phyloP scores from a whole-genome alignment of 805 yeast genomes.

The Ascoidea asiatica region DNA sequence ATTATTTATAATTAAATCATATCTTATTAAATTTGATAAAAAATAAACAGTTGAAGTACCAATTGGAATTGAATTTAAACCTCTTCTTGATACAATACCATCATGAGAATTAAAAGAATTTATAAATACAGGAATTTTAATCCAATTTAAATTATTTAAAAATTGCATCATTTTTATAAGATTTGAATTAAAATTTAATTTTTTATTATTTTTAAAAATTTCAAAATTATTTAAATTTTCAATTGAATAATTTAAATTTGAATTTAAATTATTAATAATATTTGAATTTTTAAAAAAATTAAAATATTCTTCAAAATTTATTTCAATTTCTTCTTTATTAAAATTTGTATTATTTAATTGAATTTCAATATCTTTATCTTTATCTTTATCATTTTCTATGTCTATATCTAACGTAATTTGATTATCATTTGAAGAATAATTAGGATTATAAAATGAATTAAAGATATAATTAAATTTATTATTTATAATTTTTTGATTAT shows the following conservation, averaged over 20 bases:
- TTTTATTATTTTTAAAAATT: slow-evolving; percentile 10
- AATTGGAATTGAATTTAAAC: slow-evolving; percentile 33
- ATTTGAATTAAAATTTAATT: slow-evolving; percentile 22
- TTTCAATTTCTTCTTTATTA: not conserved
- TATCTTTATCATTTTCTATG: not conserved
- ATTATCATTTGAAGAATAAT: slow-evolving; percentile 12
- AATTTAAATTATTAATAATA: no score
- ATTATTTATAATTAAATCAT: not conserved
- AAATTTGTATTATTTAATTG: no score
- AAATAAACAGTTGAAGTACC: slow-evolving; percentile 40
- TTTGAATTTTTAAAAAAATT: no score
- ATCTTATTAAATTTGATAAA: slow-evolving; percentile 21
- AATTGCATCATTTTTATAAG: slow-evolving; percentile 31
- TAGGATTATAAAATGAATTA: slow-evolving; percentile 14
- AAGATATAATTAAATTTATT: not conserved
- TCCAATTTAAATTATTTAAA: slow-evolving; percentile 59
- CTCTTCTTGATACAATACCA: slow-evolving; percentile 70
- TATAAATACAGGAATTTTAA: slow-evolving; percentile 60
- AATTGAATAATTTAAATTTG: no score
- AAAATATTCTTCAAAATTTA: slow-evolving; percentile 4
- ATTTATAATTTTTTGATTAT: not conserved
- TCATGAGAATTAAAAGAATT: slow-evolving; percentile 76
- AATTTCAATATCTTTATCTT: slow-evolving; percentile 4
- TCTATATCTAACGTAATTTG: slow-evolving; percentile 5
- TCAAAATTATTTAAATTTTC: slow-evolving; percentile 14